phyloP scores from a whole-genome alignment of 2,329 filamentous ascomycete species.

The Trichoderma sp. region DNA sequence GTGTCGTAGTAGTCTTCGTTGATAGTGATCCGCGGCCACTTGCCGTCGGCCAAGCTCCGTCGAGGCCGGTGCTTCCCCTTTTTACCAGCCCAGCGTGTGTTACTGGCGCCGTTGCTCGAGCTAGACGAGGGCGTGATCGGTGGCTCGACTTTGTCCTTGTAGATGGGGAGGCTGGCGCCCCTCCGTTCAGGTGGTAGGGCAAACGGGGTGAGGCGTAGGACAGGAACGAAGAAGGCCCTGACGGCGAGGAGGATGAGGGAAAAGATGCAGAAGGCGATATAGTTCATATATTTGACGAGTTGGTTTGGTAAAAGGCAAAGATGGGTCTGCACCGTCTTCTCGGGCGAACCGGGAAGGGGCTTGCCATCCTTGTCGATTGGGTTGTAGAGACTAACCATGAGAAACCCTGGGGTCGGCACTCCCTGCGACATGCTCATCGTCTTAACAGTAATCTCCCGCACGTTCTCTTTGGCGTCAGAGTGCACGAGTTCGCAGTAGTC shows the following conservation, averaged over 20 bases:
- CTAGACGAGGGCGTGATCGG: constrained; percentile 27
- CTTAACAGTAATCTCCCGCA: constrained; percentile 90
- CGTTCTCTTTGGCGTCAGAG: constrained; percentile 61
- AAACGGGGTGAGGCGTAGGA: constrained; percentile 53
- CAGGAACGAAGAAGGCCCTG: constrained; percentile 56
- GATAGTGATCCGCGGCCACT: constrained; percentile 53
- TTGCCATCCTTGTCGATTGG: constrained; percentile 65
- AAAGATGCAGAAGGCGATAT: constrained; percentile 61
- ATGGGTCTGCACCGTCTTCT: constrained; percentile 75
- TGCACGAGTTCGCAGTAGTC: constrained; percentile 94
- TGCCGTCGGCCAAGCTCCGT: constrained; percentile 46
- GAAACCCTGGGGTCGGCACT: constrained; percentile 79
- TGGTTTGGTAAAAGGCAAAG: constrained; percentile 90
- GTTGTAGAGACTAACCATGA: constrained; percentile 89
- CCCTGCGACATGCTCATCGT: constrained; percentile 96
- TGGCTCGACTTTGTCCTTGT: constrained; percentile 52
- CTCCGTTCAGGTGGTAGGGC: constrained; percentile 44
- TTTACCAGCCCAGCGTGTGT: constrained; percentile 27
- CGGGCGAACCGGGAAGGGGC: constrained; percentile 42
- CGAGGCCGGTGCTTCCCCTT: constrained; percentile 28
- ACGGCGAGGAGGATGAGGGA: constrained; percentile 49
- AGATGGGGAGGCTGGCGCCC: constrained; percentile 39
- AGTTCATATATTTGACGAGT: constrained; percentile 77
- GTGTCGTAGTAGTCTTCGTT: constrained; percentile 48
- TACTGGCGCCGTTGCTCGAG: constrained; percentile 24